These are phyloP conservation scores for Phanerochaete sordida DNA, from an alignment of 768 basidiomycete species.

Conservation along the genomic window DNA sequence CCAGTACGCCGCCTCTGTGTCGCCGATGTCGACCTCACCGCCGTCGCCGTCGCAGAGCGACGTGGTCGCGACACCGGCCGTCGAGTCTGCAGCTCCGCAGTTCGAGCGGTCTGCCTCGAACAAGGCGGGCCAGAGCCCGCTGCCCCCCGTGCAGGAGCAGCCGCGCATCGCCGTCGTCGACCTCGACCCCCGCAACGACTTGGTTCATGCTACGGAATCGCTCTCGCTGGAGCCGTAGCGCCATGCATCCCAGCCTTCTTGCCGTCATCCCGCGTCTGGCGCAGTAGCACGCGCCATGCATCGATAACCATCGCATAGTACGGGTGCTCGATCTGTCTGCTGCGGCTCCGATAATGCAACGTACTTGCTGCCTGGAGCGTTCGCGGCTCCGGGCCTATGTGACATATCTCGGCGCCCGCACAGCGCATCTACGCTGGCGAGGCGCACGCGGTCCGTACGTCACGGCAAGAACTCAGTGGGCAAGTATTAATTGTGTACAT, in stretches of 20 bases:
- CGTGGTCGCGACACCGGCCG: neutral
- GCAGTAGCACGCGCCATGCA: neutral
- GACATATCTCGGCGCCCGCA: neutral
- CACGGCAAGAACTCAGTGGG: neutral
- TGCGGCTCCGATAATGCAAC: neutral
- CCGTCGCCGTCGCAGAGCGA: conserved; percentile 24
- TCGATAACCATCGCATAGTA: neutral
- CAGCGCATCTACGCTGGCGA: neutral
- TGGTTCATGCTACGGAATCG: conserved; percentile 1
- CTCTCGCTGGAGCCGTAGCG: conserved; percentile 3
- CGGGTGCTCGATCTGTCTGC: neutral
- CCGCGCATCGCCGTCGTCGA: conserved; percentile 9
- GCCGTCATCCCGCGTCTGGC: neutral
- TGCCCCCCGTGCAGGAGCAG: neutral
- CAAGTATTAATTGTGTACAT: neutral
- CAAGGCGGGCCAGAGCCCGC: neutral
- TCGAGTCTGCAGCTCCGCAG: neutral
- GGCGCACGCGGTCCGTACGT: neutral
- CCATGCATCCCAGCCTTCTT: neutral
- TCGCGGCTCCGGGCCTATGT: neutral
- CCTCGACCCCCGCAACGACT: neutral
- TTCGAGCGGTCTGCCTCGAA: neutral
- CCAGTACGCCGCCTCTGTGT: conserved; percentile 27
- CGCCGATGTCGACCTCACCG: conserved; percentile 28
- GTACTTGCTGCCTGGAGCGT: neutral